Base-by-base conservation (phyloP, 305 asterid genomes). In the Fraxinus dipetala region DNA sequence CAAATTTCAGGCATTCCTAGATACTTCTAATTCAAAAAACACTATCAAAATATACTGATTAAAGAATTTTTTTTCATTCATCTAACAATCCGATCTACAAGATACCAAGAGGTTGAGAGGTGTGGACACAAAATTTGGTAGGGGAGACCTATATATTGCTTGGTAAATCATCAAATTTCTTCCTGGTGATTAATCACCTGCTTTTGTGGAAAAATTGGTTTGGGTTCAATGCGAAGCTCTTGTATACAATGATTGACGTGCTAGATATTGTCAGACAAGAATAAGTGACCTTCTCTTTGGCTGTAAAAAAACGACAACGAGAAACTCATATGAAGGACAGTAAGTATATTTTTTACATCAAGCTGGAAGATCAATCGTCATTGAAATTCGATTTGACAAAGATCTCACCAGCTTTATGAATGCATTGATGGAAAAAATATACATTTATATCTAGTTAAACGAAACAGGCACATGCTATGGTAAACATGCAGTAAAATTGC, bases 231-330 rank as follows among this genome's bases (percentile, higher is more conserved):
- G 63, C 63, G 0, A 54, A n/a, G 63, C 63, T 54, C 24, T n/a
- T 59, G 30, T 59, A 59, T 59, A 28, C 69, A 59, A 59, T 18
- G 67, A 56, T 56, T 18, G 28, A 2, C 28, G 28, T 56, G 28
- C 11, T 56, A 6, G 28, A 20, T 56, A 56, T 51, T n/a, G 79
- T 88, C 86, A 85, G 20, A 88, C 83, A 65, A 79, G 78, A 31
- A 65, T 16, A 54, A 83, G 36, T 4, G 84, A 75, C 83, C 80
- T 89, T 73, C 84, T 85, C 85, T 89, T 86, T 10, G 86, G 88
- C 93, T 89, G 86, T 85, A 75, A 79, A 20, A 80, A 51, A 56
- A 31, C 6, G 75, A 70, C 35, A 30, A 28, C 1, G 34, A 30
- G 1, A 28, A 31, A 13, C 38, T 65, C 20, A 13, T 10, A 30